phyloP scores from a whole-genome alignment of 441 rosid genomes.

The Gossypium gossypioides region DNA sequence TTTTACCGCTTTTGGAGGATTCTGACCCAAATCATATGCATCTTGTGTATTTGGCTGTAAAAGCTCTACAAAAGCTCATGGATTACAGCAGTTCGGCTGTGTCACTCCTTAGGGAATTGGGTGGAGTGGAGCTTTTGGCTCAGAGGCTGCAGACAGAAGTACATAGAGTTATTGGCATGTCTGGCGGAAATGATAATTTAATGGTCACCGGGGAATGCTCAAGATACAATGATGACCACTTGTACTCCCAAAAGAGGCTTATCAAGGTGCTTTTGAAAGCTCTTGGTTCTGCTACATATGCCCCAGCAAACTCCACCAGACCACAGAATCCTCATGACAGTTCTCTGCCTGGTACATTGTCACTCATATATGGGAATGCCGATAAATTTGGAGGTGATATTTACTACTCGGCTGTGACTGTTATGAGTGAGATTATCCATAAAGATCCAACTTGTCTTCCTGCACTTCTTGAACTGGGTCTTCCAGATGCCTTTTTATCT shows the following conservation, averaged over 20 bases:
- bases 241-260: conserved; percentile 75
- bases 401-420: conserved; percentile 89
- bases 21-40: conserved; percentile 71
- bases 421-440: conserved; percentile 96
- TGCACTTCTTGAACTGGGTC: conserved; percentile 73
- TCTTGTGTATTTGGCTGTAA: conserved; percentile 93
- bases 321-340: conserved; percentile 64
- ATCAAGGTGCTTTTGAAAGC: conserved; percentile 90
- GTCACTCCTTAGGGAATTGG: conserved; percentile 71
- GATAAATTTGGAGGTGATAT: conserved; percentile 94
- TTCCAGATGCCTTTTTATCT: conserved; percentile 83
- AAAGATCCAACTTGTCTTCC: conserved; percentile 92
- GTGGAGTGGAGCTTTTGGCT: conserved; percentile 91
- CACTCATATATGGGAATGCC: conserved; percentile 61
- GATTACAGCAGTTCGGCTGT: conserved; percentile 74
- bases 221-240: conserved; percentile 47
- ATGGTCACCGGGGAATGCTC: conserved; percentile 55
- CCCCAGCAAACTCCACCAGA: conserved; percentile 65
- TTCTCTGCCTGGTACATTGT: conserved; percentile 68
- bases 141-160: conserved; percentile 89
- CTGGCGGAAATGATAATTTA: conserved; percentile 43
- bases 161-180: conserved; percentile 55
- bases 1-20: conserved; percentile 89
- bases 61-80: conserved; percentile 75
- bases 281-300: conserved; percentile 88